Percentiles rank a stretch among this genome's conserved stretches.
These are phyloP conservation scores for Zymoseptoria brevis DNA, from an alignment of 2,329 filamentous ascomycete genomes.

Conservation along the genomic window DNA sequence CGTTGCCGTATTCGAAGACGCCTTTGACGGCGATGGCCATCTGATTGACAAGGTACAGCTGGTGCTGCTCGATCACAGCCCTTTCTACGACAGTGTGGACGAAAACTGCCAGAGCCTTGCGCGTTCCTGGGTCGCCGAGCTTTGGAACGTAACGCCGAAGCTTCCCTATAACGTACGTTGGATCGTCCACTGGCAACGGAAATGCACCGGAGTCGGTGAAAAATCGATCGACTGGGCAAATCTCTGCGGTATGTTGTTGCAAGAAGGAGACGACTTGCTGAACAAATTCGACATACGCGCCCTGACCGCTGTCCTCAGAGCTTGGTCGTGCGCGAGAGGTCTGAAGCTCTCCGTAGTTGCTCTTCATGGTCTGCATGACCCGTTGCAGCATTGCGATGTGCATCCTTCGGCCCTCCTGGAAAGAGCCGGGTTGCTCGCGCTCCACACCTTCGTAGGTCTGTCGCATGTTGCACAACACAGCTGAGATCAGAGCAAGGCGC, in stretches of 20 bases:
- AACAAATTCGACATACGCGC: constrained; percentile 54
- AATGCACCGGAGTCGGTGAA: constrained; percentile 54
- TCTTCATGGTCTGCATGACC: constrained; percentile 55
- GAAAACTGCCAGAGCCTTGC: constrained; percentile 51
- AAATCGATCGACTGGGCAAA: constrained; percentile 49
- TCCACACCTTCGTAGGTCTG: constrained; percentile 35
- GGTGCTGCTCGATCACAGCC: constrained; percentile 51
- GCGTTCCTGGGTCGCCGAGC: constrained; percentile 39
- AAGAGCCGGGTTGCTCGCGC: constrained; percentile 23
- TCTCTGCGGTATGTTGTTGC: constrained; percentile 53
- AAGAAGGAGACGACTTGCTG: constrained; percentile 52
- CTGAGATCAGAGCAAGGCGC: constrained; percentile 48
- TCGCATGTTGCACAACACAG: constrained; percentile 53
- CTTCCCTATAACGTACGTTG: constrained; percentile 54
- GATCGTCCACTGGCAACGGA: constrained; percentile 52
- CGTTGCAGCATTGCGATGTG: constrained; percentile 46
- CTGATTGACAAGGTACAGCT: constrained; percentile 49
- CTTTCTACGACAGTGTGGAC: constrained; percentile 52
- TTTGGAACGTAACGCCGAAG: constrained; percentile 53
- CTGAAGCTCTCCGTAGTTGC: constrained; percentile 50
- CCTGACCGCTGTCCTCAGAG: constrained; percentile 30
- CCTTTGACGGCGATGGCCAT: constrained; percentile 43
- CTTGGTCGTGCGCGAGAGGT: constrained; percentile 10
- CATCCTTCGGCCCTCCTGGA: constrained; percentile 33
- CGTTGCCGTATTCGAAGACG: constrained; percentile 34